Percentiles rank a stretch among this genome's conserved stretches.
These are phyloP conservation scores for Candida arabinofermentans DNA, from an alignment of 805 yeast genomes.

Conservation along the genomic window DNA sequence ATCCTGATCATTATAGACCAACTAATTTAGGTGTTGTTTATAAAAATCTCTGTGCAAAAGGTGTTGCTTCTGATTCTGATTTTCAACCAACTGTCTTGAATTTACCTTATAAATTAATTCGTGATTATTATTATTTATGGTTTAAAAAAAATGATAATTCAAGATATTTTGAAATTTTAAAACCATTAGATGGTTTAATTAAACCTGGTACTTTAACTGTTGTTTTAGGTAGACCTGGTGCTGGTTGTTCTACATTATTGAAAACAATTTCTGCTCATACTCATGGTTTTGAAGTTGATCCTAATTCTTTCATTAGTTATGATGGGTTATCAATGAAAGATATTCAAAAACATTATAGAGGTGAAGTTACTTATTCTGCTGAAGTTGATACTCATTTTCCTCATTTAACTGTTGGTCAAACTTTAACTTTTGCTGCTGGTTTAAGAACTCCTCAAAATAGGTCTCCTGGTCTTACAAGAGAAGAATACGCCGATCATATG, in stretches of 20 bases:
- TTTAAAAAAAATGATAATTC: slow-evolving; percentile 27
- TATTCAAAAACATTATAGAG: slow-evolving; percentile 50
- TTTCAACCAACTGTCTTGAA: slow-evolving; percentile 59
- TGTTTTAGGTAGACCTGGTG: slow-evolving; percentile 78
- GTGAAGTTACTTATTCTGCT: slow-evolving; percentile 68
- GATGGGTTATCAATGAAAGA: slow-evolving; percentile 53
- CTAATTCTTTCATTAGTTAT: slow-evolving; percentile 44
- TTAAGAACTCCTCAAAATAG: slow-evolving; percentile 61
- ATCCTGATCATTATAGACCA: slow-evolving; percentile 62
- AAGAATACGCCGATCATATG: slow-evolving; percentile 48
- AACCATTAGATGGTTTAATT: slow-evolving; percentile 62
- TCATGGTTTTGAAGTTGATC: slow-evolving; percentile 51
- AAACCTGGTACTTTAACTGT: slow-evolving; percentile 64
- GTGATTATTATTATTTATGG: slow-evolving; percentile 24
- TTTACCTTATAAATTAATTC: slow-evolving; percentile 32
- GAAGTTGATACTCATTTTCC: slow-evolving; percentile 69
- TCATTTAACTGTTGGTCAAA: slow-evolving; percentile 61
- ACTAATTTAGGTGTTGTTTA: slow-evolving; percentile 57
- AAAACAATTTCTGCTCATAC: slow-evolving; percentile 58
- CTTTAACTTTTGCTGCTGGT: slow-evolving; percentile 58
- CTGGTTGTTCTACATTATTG: slow-evolving; percentile 70
- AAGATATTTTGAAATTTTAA: slow-evolving; percentile 48
- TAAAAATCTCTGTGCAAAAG: slow-evolving; percentile 55
- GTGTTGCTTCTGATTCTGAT: slow-evolving; percentile 65
- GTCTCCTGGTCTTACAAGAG: slow-evolving; percentile 56